Conservation (phyloP, 1,284 basidiomycete genomes). For the Pisolithus thermaeus region DNA sequence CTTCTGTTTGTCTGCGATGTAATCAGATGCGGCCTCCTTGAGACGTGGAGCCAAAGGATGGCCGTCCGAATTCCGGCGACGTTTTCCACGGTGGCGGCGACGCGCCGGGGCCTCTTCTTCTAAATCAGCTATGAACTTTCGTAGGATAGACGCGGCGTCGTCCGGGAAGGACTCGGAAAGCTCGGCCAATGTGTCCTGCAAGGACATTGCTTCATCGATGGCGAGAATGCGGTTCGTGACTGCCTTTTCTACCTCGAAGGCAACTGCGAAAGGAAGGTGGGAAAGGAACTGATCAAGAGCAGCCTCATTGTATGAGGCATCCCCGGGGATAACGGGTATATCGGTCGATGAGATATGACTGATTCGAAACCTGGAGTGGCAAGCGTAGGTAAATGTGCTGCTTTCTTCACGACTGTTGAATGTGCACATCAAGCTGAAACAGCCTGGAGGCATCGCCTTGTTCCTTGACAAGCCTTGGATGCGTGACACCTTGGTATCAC, state of each 20-base stretch:
- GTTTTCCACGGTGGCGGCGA: neutral
- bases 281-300: slow-evolving; percentile 20
- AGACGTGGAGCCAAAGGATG: slow-evolving; percentile 17
- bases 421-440: slow-evolving; percentile 24
- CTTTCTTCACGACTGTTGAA: slow-evolving; percentile 21
- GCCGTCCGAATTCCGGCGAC: neutral
- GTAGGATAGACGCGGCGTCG: slow-evolving; percentile 26
- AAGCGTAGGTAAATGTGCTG: slow-evolving; percentile 25
- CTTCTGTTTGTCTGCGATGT: slow-evolving; percentile 21
- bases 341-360: slow-evolving; percentile 1
- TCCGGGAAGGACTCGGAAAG: slow-evolving; percentile 16
- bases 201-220: slow-evolving; percentile 14
- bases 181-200: slow-evolving; percentile 16
- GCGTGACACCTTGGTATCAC: slow-evolving; percentile 10
- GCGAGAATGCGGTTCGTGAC: slow-evolving; percentile 25
- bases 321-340: slow-evolving; percentile 11
- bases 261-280: slow-evolving; percentile 30
- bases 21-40: slow-evolving; percentile 16
- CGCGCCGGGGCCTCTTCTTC: slow-evolving; percentile 10
- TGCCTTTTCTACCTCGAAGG: slow-evolving; percentile 36
- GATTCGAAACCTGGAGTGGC: slow-evolving; percentile 20
- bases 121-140: slow-evolving; percentile 22
- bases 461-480: slow-evolving; percentile 24
- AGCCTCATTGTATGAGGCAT: neutral
- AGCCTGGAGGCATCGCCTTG: slow-evolving; percentile 24